phyloP scores from a whole-genome alignment of 768 basidiomycete genomes.

The Lactifluus piperatus region DNA sequence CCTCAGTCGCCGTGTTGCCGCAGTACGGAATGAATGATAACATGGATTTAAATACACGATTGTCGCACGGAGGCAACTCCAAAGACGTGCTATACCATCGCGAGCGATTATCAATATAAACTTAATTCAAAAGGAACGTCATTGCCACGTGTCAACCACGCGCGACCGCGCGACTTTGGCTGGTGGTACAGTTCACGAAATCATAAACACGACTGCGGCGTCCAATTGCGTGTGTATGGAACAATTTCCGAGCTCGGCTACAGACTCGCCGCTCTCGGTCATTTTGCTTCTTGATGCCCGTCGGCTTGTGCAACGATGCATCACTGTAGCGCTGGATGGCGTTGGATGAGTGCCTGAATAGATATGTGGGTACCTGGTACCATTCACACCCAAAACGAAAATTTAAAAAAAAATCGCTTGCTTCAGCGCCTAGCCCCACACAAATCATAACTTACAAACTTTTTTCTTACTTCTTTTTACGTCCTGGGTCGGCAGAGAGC shows the following conservation, averaged over 20 bases:
- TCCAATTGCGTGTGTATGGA: neutral
- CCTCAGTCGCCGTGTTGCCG: slow-evolving; percentile 4
- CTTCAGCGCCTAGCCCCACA: neutral
- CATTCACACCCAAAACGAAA: neutral
- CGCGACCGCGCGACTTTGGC: neutral
- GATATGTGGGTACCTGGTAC: neutral
- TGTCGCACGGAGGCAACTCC: neutral
- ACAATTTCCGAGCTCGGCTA: neutral
- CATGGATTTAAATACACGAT: neutral
- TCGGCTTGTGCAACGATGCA: neutral
- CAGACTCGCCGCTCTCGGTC: neutral
- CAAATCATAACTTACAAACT: neutral
- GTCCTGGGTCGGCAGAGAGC: neutral
- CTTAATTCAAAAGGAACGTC: neutral
- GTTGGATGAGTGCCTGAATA: neutral
- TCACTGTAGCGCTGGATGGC: neutral
- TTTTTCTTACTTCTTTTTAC: neutral
- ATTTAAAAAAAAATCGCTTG: neutral
- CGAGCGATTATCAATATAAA: neutral
- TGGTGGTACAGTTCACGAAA: neutral
- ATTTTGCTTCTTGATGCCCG: slow-evolving; percentile 8
- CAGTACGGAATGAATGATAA: neutral
- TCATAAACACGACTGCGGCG: neutral
- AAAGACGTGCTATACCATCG: neutral
- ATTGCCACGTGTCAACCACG: slow-evolving; percentile 5